phyloP scores from a whole-genome alignment of 2,329 filamentous ascomycete species.

The Colletotrichum eleusines region DNA sequence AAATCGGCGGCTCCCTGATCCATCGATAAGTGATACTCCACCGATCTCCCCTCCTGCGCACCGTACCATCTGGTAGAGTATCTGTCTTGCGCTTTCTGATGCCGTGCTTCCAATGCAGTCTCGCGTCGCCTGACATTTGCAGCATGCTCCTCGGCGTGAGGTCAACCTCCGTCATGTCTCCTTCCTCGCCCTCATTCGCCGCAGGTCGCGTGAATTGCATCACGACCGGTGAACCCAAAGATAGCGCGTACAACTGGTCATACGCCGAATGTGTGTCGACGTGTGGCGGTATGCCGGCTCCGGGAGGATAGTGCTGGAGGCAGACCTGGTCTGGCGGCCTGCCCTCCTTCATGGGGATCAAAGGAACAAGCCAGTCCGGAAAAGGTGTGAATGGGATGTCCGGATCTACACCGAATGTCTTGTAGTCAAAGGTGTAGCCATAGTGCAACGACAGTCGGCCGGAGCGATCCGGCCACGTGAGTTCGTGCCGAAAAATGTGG shows the following conservation, averaged over 20 bases:
- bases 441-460: slow-evolving; percentile 66
- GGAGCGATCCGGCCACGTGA: slow-evolving; percentile 60
- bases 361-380: slow-evolving; percentile 62
- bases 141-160: slow-evolving; percentile 63
- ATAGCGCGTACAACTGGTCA: slow-evolving; percentile 60
- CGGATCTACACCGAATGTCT: slow-evolving; percentile 66
- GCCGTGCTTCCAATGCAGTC: slow-evolving; percentile 68
- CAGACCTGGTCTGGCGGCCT: slow-evolving; percentile 68
- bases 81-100: slow-evolving; percentile 68
- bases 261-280: slow-evolving; percentile 65
- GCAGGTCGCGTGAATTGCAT: slow-evolving; percentile 57
- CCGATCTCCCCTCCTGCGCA: slow-evolving; percentile 57
- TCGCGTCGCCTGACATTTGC: slow-evolving; percentile 61
- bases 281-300: slow-evolving; percentile 70
- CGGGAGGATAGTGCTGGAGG: slow-evolving; percentile 70
- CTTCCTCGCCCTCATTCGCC: not conserved
- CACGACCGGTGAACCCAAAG: slow-evolving; percentile 56
- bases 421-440: slow-evolving; percentile 70
- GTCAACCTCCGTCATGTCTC: slow-evolving; percentile 57
- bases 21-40: slow-evolving; percentile 70
- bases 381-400: slow-evolving; percentile 63
- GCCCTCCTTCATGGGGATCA: slow-evolving; percentile 59
- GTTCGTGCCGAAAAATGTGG: slow-evolving; percentile 56
- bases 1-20: slow-evolving; percentile 59
- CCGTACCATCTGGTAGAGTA: slow-evolving; percentile 57